Conservation (phyloP, 495 filamentous ascomycete genomes). For the Talaromyces wortmannii region DNA sequence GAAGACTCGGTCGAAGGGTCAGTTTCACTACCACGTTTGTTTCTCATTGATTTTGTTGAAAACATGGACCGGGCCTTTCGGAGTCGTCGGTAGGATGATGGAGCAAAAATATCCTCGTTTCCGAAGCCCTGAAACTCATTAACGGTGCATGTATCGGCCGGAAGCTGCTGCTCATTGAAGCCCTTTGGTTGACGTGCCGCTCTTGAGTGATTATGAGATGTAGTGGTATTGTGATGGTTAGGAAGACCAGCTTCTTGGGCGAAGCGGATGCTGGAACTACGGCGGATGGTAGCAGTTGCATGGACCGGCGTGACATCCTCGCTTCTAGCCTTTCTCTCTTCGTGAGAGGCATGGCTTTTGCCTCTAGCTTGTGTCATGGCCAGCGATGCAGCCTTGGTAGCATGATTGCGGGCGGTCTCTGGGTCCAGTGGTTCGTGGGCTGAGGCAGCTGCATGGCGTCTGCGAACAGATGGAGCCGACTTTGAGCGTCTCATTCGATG, state of each 20-base stretch:
- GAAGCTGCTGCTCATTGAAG: conserved; percentile 1
- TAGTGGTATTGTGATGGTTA: conserved; percentile 3
- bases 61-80: conserved; percentile 72
- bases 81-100: conserved; percentile 70
- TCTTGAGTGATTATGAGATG: neutral
- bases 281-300: conserved; percentile 26
- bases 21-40: conserved; percentile 25
- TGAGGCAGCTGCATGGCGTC: conserved; percentile 11
- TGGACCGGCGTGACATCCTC: conserved; percentile 18
- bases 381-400: conserved; percentile 58
- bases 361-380: conserved; percentile 56
- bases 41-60: conserved; percentile 27
- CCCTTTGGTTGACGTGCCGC: neutral
- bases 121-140: conserved; percentile 39
- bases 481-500: conserved; percentile 50
- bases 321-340: conserved; percentile 23
- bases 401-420: conserved; percentile 51
- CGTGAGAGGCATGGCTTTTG: conserved; percentile 22
- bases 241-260: conserved; percentile 1
- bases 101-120: conserved; percentile 54
- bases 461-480: conserved; percentile 55
- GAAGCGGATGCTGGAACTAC: conserved; percentile 9
- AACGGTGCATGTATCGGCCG: conserved; percentile 24
- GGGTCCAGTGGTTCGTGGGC: conserved; percentile 42
- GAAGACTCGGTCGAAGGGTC: conserved; percentile 14